Base-by-base conservation (phyloP, 23 red algal species). In the Gracilaria vermiculophylla region DNA sequence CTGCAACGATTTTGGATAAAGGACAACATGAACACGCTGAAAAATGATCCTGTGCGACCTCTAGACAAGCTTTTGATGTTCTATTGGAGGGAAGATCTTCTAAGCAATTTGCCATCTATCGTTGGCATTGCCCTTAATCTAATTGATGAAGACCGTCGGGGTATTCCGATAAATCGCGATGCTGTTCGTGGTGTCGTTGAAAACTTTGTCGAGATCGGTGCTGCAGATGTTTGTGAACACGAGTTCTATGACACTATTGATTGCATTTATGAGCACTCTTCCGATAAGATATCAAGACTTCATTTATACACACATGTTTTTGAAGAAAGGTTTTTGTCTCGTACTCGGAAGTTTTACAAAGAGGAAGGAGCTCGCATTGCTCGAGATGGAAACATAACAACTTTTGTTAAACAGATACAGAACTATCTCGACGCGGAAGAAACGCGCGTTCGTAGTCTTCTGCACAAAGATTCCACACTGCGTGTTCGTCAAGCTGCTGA, bases 31-130 rank as follows among this genome's bases (percentile, higher is more conserved):
- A 91, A 91, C 76, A 81, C 49, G 16, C 58, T 80, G 47, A 91
- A 81, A 40, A 32, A 67, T 73, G 76, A 91, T 50, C 87, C 87
- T 69, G 73, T 91, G 48, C 75, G 87, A 33, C 87, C 87, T 7
- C 37, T 91, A 34, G 87, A 91, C 23, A 91, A 81, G 44, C 75
- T 91, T 35, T 58, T 91, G 36, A 91, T 91, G 87, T 91, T 91
- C 50, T 91, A 91, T 33, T 91, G 87, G 87, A 56, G 87, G 13
- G 87, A 91, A 39, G 76, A 91, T 80, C 66, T 91, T 56, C 41
- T 91, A 19, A 72, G 49, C 15, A 69, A 81, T 37, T 42, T 91
- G 51, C 75, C 54, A 2, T 53, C 69, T 34, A 55, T 91, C 32
- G 76, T 81, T 32, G 64, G 47, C 42, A 75, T 91, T 53, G 53